phyloP scores from a whole-genome alignment of 1,284 basidiomycete species.

The Abortiporus biennis region DNA sequence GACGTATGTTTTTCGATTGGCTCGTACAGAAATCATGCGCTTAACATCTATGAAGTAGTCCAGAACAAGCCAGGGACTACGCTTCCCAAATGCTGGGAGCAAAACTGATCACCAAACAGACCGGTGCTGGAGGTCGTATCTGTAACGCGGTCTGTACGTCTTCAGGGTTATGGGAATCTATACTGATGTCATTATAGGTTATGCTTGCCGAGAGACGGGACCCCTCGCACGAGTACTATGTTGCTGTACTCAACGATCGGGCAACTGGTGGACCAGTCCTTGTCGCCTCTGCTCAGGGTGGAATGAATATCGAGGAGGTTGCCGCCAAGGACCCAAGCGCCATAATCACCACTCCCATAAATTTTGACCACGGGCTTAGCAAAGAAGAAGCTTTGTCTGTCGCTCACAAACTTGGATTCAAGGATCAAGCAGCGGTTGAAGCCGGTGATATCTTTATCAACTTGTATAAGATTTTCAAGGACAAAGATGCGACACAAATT shows the following conservation, averaged over 20 bases:
- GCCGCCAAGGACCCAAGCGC: conserved; percentile 95
- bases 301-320: conserved; percentile 99
- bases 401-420: conserved; percentile 91
- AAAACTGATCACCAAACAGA: conserved; percentile 98
- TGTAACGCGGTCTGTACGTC: conserved; percentile 77
- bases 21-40: no score
- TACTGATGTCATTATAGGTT: conserved; percentile 45
- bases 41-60: conserved; percentile 37
- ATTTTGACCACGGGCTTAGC: conserved; percentile 82
- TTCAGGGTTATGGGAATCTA: conserved; percentile 1
- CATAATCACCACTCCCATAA: conserved; percentile 94
- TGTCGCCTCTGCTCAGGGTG: conserved; percentile 90
- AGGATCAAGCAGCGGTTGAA: conserved; percentile 65
- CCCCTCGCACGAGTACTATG: conserved; percentile 97
- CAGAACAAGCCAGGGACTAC: conserved; percentile 84
- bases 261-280: conserved; percentile 86
- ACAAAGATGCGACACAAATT: conserved; percentile 99
- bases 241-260: conserved; percentile 96
- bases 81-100: conserved; percentile 94
- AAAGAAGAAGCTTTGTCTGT: conserved; percentile 70
- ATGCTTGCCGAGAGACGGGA: conserved; percentile 97
- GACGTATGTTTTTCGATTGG: conserved; percentile 73
- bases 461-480: conserved; percentile 96
- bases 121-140: conserved; percentile 85
- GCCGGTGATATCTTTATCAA: conserved; percentile 95